Conservation (phyloP, 208 protist species). For the Naegleria lovaniensis region DNA sequence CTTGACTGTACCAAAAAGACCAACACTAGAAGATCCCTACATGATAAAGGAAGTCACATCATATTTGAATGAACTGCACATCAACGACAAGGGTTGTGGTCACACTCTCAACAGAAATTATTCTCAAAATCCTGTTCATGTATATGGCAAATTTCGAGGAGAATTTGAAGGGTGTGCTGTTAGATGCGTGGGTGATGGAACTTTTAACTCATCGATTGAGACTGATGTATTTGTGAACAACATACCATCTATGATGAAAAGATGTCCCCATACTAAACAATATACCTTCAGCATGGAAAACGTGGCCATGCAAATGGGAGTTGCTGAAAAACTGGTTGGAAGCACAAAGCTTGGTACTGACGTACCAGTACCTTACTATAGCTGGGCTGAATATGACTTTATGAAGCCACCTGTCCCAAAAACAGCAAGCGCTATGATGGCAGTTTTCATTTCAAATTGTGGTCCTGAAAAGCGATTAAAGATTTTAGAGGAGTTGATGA, state of each 20-base stretch:
- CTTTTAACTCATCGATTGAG: neutral
- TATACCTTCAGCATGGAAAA: neutral
- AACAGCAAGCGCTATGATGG: neutral
- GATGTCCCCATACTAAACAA: neutral
- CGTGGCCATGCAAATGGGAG: neutral
- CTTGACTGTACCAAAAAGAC: no score
- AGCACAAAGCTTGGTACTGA: neutral
- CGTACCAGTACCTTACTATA: neutral
- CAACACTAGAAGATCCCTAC: no score
- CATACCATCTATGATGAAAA: neutral
- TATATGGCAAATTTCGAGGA: neutral
- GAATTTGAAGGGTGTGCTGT: neutral
- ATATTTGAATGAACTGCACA: no score
- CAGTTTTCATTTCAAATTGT: constrained; percentile 21
- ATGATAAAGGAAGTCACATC: no score
- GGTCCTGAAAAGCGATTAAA: neutral
- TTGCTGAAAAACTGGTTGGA: neutral
- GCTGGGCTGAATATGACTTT: neutral
- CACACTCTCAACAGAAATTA: neutral
- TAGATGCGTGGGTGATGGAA: neutral
- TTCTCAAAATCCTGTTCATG: neutral
- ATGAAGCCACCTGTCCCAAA: neutral
- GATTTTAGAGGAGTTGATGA: neutral
- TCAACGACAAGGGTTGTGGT: no score
- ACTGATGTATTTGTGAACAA: neutral